A percentile compares a stretch with the other conserved stretches of the same genome.
Evolutionary conservation across 306 rosid species (phyloP).

Genomic region (Comarum palustre): DNA sequence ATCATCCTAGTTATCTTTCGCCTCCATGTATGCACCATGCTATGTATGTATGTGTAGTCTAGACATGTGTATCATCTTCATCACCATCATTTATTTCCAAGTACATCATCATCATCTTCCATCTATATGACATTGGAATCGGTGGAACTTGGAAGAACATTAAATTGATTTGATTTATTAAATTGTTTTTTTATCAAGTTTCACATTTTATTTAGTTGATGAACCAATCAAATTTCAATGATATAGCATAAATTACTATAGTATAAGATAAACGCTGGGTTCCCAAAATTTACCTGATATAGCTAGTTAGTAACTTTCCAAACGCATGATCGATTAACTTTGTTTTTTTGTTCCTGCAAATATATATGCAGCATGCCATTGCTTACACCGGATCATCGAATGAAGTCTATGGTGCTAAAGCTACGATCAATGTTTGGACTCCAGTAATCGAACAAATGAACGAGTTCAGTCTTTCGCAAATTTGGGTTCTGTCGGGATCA

Average conservation of each 20-base stretch:
- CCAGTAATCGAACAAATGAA: constrained; percentile 67
- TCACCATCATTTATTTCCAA: neutral
- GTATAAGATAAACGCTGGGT: neutral
- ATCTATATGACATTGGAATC: neutral
- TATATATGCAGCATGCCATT: constrained; percentile 61
- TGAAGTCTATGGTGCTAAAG: constrained; percentile 81
- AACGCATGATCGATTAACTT: neutral
- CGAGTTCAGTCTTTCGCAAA: constrained; percentile 87
- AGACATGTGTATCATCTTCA: neutral
- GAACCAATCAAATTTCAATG: neutral
- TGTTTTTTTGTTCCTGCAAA: neutral
- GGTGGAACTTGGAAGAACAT: neutral
- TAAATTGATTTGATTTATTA: neutral
- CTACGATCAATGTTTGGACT: constrained; percentile 90
- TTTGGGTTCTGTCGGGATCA: constrained; percentile 88
- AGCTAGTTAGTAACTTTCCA: neutral
- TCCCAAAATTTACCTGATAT: neutral
- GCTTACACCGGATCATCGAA: constrained; percentile 67
- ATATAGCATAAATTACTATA: neutral
- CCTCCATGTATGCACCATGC: neutral
- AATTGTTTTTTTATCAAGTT: too few species aligned
- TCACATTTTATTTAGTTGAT: neutral
- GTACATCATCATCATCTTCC: neutral
- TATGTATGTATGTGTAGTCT: neutral
- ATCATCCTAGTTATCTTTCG: neutral